These are phyloP conservation scores for Pythium apleroticum DNA, from an alignment of 352 stramenopile species.

Conservation along the genomic window DNA sequence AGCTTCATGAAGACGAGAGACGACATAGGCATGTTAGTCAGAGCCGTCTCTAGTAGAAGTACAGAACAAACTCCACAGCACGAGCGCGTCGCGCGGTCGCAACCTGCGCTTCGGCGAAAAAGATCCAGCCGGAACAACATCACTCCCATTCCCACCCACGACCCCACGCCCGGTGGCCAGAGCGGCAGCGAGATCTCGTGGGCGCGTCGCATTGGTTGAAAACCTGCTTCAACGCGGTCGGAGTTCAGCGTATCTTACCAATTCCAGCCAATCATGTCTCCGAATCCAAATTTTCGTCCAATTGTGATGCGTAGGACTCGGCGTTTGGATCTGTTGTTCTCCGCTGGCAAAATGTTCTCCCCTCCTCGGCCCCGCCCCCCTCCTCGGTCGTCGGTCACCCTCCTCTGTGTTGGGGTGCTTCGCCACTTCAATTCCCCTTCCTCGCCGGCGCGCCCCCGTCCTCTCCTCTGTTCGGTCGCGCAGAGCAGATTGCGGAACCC, in stretches of 20 bases:
- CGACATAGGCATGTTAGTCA: neutral
- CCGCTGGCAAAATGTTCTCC: conserved; percentile 13
- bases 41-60: neutral
- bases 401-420: conserved; percentile 7
- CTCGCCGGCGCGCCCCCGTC: conserved; percentile 1
- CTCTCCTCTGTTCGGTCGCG: neutral
- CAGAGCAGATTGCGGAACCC: neutral
- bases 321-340: conserved; percentile 5
- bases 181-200: conserved; percentile 19
- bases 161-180: conserved; percentile 19
- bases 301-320: conserved; percentile 14
- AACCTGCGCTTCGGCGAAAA: conserved; percentile 15
- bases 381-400: conserved; percentile 1
- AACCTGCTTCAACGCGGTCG: conserved; percentile 6
- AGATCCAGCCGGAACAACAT: conserved; percentile 13
- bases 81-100: conserved; percentile 15
- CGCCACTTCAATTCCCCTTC: conserved; percentile 29
- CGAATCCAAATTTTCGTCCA: conserved; percentile 10
- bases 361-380: neutral
- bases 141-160: conserved; percentile 3
- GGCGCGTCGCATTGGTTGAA: conserved; percentile 17
- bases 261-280: neutral
- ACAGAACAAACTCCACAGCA: neutral
- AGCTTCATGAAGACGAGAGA: neutral
- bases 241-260: neutral